These are phyloP conservation scores for Rutstroemia sp. DNA, from an alignment of 2,329 filamentous ascomycete species.

Conservation along the genomic window DNA sequence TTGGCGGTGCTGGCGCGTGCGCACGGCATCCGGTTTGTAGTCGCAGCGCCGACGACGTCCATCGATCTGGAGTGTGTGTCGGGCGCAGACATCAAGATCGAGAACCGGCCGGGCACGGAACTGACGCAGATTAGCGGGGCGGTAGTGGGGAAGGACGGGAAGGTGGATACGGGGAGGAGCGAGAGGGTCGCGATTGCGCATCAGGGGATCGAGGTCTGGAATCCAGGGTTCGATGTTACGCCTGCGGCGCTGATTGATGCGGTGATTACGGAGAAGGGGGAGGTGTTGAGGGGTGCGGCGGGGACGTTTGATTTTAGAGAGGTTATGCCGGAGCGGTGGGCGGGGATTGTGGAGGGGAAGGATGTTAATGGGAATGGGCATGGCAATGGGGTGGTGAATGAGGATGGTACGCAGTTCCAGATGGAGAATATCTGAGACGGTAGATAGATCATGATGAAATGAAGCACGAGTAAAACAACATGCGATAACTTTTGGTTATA, in stretches of 20 bases:
- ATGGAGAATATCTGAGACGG: constrained; percentile 8
- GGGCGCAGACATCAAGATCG: constrained; percentile 79
- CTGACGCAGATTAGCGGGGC: constrained; percentile 80
- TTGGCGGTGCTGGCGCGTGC: constrained; percentile 83
- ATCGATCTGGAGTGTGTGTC: constrained; percentile 78
- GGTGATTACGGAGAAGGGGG: constrained; percentile 86
- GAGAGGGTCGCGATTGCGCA: constrained; percentile 75
- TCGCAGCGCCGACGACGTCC: constrained; percentile 89
- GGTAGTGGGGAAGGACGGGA: constrained; percentile 54
- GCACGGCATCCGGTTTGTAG: constrained; percentile 89
- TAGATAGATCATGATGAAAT: neutral
- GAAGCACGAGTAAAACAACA: neutral
- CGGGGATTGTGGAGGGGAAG: constrained; percentile 14
- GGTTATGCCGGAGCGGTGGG: constrained; percentile 50
- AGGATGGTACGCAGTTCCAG: constrained; percentile 10
- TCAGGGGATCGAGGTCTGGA: constrained; percentile 79
- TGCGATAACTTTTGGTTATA: too few species aligned
- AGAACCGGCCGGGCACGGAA: constrained; percentile 76
- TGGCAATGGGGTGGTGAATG: neutral
- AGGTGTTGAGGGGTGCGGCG: constrained; percentile 66
- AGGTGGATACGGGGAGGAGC: constrained; percentile 53
- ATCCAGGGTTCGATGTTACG: constrained; percentile 94
- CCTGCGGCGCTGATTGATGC: constrained; percentile 84
- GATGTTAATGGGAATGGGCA: neutral
- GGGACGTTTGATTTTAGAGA: constrained; percentile 60